These are phyloP conservation scores for Eragrostis tef DNA, from an alignment of 202 grass and related monocot species.

Conservation along the genomic window DNA sequence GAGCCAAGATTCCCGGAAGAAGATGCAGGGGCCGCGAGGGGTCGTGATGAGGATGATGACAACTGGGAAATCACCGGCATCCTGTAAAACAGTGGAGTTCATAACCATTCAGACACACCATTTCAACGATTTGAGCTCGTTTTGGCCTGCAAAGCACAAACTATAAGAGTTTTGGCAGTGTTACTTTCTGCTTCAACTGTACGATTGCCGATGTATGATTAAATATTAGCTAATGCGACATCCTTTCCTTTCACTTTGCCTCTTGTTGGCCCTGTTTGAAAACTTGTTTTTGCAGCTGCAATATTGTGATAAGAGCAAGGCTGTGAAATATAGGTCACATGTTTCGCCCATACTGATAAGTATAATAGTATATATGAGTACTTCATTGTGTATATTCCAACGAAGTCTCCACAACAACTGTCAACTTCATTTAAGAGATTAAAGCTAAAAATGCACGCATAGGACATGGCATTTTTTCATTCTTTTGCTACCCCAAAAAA, in stretches of 20 bases:
- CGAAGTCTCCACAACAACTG: too few species aligned
- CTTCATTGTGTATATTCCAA: too few species aligned
- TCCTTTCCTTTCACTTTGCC: not conserved
- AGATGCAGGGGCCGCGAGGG: constrained; percentile 45
- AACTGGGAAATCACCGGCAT: constrained; percentile 59
- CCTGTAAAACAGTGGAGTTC: constrained; percentile 38
- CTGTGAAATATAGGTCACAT: too few species aligned
- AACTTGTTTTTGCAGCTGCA: not conserved
- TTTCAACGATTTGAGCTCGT: constrained; percentile 32
- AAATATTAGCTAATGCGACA: constrained; percentile 43
- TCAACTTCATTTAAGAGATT: too few species aligned
- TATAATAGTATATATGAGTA: not conserved
- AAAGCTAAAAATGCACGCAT: too few species aligned
- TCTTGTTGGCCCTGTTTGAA: not conserved
- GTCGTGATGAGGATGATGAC: constrained; percentile 54
- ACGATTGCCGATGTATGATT: constrained; percentile 1
- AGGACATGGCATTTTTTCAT: too few species aligned
- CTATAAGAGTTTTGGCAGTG: constrained; percentile 35
- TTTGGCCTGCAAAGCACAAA: constrained; percentile 38
- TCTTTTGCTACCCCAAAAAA: too few species aligned
- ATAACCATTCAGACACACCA: constrained; percentile 17
- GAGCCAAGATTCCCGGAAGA: constrained; percentile 61
- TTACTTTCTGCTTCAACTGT: constrained; percentile 37
- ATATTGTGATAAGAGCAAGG: too few species aligned
- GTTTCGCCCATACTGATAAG: not conserved